Evolutionary conservation across 352 stramenopile species (phyloP), one percentile per base, ranked within the genome.

Genomic region (Phytophthora brassicae): DNA sequence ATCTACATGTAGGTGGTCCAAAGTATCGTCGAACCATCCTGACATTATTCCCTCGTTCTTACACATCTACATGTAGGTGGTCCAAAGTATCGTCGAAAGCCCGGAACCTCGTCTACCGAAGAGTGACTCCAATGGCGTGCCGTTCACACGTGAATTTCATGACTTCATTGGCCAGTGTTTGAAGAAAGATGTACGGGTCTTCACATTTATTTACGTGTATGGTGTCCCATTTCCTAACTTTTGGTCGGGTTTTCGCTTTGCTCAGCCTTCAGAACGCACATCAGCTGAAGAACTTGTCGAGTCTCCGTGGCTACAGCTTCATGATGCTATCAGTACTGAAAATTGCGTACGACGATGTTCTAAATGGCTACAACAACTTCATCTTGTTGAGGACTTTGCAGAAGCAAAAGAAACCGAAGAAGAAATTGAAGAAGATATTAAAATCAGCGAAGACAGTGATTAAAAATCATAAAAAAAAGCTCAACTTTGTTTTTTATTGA

Each of bases 11-110:
- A n/a, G n/a, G n/a, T n/a, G n/a, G n/a, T n/a, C n/a, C n/a, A n/a
- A n/a, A n/a, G n/a, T n/a, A n/a, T n/a, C n/a, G n/a, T n/a, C n/a
- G n/a, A n/a, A n/a, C 36, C 4, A 43, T 43, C 7, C 35, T 41
- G 6, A 12, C 35, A 41, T 17, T 17, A 24, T 14, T 44, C 46
- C 17, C 4, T 55, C 5, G 20, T 33, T 14, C 12, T 44, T 36
- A 39, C n/a, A n/a, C n/a, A n/a, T n/a, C 26, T 8, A 8, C 26
- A 9, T 31, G 8, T 9, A 90, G 79, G 69, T 92, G 14, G 81
- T 92, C 9, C 81, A 90, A 41, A 89, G 76, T 29, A 90, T 90
- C 54, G 78, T 92, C 42, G 81, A 92, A 62, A 74, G 72, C 16
- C 56, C 75, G 0, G 73, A 84, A 52, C 81, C 79, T 7, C 50